These are phyloP conservation scores for Cucurbita pepo DNA, from an alignment of 306 rosid genomes.

Conservation along the genomic window DNA sequence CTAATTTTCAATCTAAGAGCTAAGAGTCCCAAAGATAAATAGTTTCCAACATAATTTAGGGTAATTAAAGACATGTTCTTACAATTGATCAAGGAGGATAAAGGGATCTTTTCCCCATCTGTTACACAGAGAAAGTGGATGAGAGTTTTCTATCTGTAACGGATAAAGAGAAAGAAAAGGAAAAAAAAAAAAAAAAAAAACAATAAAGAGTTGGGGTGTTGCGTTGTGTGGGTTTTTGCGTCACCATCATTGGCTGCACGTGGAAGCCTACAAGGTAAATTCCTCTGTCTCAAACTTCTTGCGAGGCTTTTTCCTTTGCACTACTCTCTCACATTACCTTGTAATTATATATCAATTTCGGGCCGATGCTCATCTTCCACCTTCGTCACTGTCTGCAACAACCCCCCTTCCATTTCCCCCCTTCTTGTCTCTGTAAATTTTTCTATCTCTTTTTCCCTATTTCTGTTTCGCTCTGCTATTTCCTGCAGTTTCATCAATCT, in stretches of 20 bases:
- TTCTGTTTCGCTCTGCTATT: constrained; percentile 12
- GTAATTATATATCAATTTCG: constrained; percentile 16
- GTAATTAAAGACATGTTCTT: constrained; percentile 1
- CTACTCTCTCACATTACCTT: constrained; percentile 1
- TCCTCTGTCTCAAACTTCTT: constrained; percentile 14
- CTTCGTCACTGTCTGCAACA: constrained; percentile 33
- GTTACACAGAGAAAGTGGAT: constrained; percentile 1
- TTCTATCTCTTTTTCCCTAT: constrained; percentile 2
- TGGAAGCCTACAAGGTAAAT: constrained; percentile 35
- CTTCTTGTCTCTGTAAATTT: constrained; percentile 12
- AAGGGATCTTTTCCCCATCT: background rate
- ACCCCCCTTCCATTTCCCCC: constrained; percentile 1
- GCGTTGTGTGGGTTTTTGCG: constrained; percentile 16
- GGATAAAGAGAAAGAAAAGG: background rate
- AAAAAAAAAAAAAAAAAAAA: background rate
- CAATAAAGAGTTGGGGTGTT: background rate
- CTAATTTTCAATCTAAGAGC: background rate
- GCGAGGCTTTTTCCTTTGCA: constrained; percentile 2
- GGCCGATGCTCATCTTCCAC: constrained; percentile 27
- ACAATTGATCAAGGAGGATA: constrained; percentile 22
- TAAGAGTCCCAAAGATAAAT: background rate
- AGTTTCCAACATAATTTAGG: background rate
- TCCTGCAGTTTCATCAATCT: constrained; percentile 12
- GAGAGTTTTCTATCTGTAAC: background rate
- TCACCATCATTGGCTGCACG: constrained; percentile 44